Base-by-base conservation (phyloP, 2,329 filamentous ascomycete species). In the Phialemoniopsis sp. region DNA sequence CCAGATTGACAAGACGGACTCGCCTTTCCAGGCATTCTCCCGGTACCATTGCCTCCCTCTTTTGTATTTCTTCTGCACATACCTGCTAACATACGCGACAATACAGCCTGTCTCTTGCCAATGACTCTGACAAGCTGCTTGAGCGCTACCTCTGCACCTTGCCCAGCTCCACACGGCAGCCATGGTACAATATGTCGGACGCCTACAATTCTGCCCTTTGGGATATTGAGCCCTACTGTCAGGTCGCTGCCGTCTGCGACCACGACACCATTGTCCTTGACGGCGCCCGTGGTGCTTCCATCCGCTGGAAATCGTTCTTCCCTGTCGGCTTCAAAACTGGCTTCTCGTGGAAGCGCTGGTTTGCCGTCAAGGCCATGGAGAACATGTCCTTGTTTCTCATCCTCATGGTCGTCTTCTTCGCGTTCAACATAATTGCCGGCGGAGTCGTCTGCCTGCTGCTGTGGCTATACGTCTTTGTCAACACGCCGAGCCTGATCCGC, bases 1-100 rank as follows among this genome's bases (percentile, higher is more conserved):
- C 1, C 51, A 49, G 29, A 51, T 64, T 19, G 56, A 61, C 43
- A 34, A 41, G 29, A 57, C 50, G 13, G 59, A 64, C 29, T 54
- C 53, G 12, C 44, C 53, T 10, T 64, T 63, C 47, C 59, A 63
- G 39, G 59, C 59, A 18, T 64, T 64, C 43, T 57, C 59, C 3
- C 45, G 58, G 35, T 46, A 29, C 6, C 21, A 26, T 6, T 6
- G 10, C 10, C 21, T 10, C 6, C 21, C 6, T 26, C 21, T 10
- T 26, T 19, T 5, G 13, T n/a, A 8, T 14, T 32, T 6, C n/a
- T 16, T 12, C 10, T 38, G 28, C 8, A 18, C 9, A 17, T 14
- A 10, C 8, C 19, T 7, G 15, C 26, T 35, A 34, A 32, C 13
- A 9, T 4, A 10, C 10, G 10, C 10, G 6, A 26, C 21, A 26